A percentile compares a stretch with the other conserved stretches of the same genome.
phyloP scores from a whole-genome alignment of 352 stramenopile species.

The Phytopythium kandeliae region DNA sequence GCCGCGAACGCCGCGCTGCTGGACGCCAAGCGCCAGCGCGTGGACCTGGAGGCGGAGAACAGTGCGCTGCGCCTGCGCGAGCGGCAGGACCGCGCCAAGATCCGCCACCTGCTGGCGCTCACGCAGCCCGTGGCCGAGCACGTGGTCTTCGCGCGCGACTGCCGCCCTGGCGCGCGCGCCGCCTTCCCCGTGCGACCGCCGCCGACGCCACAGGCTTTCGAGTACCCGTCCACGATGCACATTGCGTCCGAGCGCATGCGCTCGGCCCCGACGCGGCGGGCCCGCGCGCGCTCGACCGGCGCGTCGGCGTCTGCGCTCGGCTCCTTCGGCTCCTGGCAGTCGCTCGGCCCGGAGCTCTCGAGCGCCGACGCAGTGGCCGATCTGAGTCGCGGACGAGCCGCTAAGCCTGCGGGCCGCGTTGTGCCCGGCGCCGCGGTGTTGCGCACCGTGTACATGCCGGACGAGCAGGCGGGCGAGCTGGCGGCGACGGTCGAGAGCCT shows the following conservation, averaged over 20 bases:
- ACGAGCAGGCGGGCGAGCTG: constrained; percentile 51
- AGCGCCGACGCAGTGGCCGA: too few species aligned
- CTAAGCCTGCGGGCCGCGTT: constrained; percentile 8
- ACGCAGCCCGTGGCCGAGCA: constrained; percentile 78
- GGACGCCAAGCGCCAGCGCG: constrained; percentile 51
- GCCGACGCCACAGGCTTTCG: constrained; percentile 31
- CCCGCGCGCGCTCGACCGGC: too few species aligned
- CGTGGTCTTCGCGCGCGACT: constrained; percentile 76
- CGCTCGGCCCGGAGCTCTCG: too few species aligned
- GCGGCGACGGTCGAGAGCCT: constrained; percentile 47
- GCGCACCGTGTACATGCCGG: constrained; percentile 75
- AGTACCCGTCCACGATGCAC: constrained; percentile 72
- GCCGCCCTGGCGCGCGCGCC: constrained; percentile 42
- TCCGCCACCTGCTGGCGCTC: constrained; percentile 75
- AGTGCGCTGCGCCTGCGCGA: constrained; percentile 70
- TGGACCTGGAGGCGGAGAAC: constrained; percentile 61
- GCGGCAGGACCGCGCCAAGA: constrained; percentile 65
- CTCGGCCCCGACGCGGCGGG: constrained; percentile 10
- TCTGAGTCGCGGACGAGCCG: constrained; percentile 2
- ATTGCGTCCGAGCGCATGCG: constrained; percentile 52
- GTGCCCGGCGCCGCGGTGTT: constrained; percentile 38
- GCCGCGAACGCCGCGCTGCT: constrained; percentile 55
- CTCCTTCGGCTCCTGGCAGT: too few species aligned
- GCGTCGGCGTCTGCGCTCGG: too few species aligned
- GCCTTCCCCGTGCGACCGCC: constrained; percentile 37